phyloP scores from a whole-genome alignment of 306 rosid species.

The Vicia faba region DNA sequence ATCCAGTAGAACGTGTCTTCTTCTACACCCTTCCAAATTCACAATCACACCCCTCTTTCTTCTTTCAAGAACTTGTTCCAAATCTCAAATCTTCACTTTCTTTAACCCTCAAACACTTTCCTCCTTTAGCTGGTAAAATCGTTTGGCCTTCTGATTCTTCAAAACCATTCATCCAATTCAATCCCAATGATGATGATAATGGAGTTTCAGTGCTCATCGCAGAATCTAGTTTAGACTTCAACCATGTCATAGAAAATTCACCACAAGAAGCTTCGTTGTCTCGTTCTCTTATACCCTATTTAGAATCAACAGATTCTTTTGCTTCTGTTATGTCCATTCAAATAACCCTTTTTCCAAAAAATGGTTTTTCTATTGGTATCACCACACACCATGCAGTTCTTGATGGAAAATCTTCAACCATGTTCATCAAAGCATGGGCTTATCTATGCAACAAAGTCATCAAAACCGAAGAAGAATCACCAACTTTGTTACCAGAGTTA shows the following conservation, averaged over 20 bases:
- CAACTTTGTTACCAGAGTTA: conserved; percentile 33
- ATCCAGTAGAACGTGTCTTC: too few species aligned
- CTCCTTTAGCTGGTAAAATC: conserved; percentile 52
- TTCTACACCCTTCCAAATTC: neutral
- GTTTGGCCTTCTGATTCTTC: conserved; percentile 50
- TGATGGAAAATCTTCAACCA: conserved; percentile 51
- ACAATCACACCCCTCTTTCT: conserved; percentile 24
- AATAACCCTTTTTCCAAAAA: conserved; percentile 54
- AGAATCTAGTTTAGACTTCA: conserved; percentile 44
- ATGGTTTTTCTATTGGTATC: conserved; percentile 55
- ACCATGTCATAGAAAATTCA: conserved; percentile 10
- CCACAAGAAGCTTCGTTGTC: conserved; percentile 28
- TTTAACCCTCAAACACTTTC: conserved; percentile 53
- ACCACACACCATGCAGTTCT: conserved; percentile 50
- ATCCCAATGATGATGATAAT: conserved; percentile 46
- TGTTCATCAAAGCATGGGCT: conserved; percentile 68
- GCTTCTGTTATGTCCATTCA: conserved; percentile 51
- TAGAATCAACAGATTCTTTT: conserved; percentile 30
- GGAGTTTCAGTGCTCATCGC: conserved; percentile 48
- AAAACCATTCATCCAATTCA: conserved; percentile 46
- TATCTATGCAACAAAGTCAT: conserved; percentile 24
- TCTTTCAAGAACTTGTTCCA: conserved; percentile 39
- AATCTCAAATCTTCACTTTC: conserved; percentile 62
- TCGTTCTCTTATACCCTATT: conserved; percentile 50
- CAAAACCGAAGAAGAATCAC: neutral